Evolutionary conservation across 805 yeast species (phyloP).

Genomic region (Brettanomyces bruxellensis): DNA sequence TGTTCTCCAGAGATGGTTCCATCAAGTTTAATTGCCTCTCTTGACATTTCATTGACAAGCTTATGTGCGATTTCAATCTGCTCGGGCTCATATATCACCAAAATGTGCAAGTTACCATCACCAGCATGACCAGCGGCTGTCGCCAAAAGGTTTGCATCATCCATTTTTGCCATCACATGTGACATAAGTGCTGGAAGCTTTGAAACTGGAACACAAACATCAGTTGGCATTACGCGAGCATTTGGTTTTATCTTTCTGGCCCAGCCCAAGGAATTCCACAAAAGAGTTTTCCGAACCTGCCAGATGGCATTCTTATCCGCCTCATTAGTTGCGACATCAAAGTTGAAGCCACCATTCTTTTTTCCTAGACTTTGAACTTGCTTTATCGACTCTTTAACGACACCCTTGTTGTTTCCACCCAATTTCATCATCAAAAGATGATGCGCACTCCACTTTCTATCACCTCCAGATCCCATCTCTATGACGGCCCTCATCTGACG

Average conservation of each 20-base stretch:
- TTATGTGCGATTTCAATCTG: constrained; percentile 36
- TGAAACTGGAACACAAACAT: constrained; percentile 77
- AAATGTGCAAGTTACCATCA: constrained; percentile 74
- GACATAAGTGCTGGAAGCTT: constrained; percentile 52
- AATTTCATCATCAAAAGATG: constrained; percentile 49
- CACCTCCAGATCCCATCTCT: constrained; percentile 31
- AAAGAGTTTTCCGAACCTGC: constrained; percentile 65
- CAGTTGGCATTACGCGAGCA: constrained; percentile 61
- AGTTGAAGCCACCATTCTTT: constrained; percentile 43
- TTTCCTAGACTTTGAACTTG: constrained; percentile 43
- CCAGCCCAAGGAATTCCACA: constrained; percentile 60
- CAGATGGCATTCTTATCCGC: constrained; percentile 62
- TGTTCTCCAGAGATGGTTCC: constrained; percentile 88
- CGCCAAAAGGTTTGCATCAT: constrained; percentile 39
- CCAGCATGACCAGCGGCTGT: constrained; percentile 77
- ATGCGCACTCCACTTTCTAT: constrained; percentile 22
- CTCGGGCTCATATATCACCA: constrained; percentile 49
- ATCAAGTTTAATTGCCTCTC: constrained; percentile 56
- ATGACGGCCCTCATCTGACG: constrained; percentile 63
- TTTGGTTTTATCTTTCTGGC: constrained; percentile 40
- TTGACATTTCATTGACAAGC: constrained; percentile 53
- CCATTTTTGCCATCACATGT: constrained; percentile 52
- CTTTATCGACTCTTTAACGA: constrained; percentile 32
- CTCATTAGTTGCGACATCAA: constrained; percentile 53
- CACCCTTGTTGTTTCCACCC: constrained; percentile 36